Evolutionary conservation across 495 filamentous ascomycete genomes (phyloP).

Genomic region (Cercophora scortea): DNA sequence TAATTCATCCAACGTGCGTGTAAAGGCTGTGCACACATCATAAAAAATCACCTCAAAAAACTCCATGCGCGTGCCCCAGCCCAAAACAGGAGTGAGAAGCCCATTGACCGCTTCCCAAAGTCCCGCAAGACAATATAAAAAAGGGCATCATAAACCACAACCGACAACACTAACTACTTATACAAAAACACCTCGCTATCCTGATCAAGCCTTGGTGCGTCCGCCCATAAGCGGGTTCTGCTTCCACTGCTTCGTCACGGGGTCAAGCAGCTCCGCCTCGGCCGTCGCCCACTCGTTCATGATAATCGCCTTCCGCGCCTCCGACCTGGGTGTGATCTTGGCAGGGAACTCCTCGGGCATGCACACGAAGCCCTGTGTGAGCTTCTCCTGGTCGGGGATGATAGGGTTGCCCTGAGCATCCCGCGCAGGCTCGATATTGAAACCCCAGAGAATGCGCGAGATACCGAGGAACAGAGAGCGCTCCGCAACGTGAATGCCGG

Average conservation of each 20-base stretch:
- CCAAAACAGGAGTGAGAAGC: no score
- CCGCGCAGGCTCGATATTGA: constrained; percentile 31
- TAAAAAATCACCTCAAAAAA: no score
- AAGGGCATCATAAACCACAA: no score
- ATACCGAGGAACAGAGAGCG: constrained; percentile 43
- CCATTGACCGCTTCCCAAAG: no score
- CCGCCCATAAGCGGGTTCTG: constrained; percentile 8
- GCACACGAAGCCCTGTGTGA: constrained; percentile 37
- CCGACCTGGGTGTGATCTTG: constrained; percentile 25
- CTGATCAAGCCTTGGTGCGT: constrained; percentile 12
- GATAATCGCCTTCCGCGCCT: constrained; percentile 19
- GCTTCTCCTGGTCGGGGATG: constrained; percentile 30
- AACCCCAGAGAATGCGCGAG: constrained; percentile 47
- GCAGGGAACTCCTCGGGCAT: constrained; percentile 31
- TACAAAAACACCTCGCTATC: background rate
- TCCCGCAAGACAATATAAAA: no score
- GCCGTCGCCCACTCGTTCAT: constrained; percentile 29
- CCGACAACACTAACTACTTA: no score
- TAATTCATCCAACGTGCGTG: no score
- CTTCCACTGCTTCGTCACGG: constrained; percentile 27
- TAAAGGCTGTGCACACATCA: no score
- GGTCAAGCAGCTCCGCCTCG: constrained; percentile 24
- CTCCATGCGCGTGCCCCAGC: no score
- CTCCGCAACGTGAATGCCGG: constrained; percentile 52
- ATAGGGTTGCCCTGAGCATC: constrained; percentile 27